Percentiles rank a stretch among this genome's conserved stretches.
Conservation (phyloP, 257 asterid genomes). For the Anisodus tanguticus region DNA sequence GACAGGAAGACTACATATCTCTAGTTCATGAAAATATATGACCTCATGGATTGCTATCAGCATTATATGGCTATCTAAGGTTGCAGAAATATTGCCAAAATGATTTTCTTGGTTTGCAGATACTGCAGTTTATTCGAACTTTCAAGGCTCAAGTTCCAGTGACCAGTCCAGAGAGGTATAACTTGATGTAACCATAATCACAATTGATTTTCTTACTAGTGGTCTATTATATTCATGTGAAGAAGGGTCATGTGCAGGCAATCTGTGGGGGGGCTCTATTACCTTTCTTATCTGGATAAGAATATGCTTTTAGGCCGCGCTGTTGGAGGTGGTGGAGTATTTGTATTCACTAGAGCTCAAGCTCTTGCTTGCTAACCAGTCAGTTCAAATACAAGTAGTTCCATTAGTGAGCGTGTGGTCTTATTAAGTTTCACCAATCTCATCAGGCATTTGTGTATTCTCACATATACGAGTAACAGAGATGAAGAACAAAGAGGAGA, state of each 20-base stretch:
- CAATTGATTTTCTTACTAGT: slow-evolving; percentile 27
- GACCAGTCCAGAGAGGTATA: slow-evolving; percentile 54
- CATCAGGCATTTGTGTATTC: background rate
- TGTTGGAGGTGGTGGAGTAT: slow-evolving; percentile 90
- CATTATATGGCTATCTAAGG: background rate
- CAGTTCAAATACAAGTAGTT: background rate
- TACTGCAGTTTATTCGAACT: slow-evolving; percentile 74
- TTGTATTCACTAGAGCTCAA: slow-evolving; percentile 78
- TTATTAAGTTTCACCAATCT: slow-evolving; percentile 16
- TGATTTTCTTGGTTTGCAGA: slow-evolving; percentile 42
- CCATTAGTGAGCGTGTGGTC: background rate
- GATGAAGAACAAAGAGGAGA: background rate
- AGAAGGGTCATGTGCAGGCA: slow-evolving; percentile 46
- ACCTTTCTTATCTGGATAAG: slow-evolving; percentile 77
- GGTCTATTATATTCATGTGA: slow-evolving; percentile 18
- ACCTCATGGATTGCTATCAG: background rate
- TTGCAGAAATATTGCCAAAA: background rate
- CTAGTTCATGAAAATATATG: slow-evolving; percentile 5
- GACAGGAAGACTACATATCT: background rate
- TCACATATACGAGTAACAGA: background rate
- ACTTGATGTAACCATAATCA: slow-evolving; percentile 22
- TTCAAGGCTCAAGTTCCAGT: slow-evolving; percentile 82
- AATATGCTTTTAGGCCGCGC: slow-evolving; percentile 90
- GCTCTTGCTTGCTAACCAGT: slow-evolving; percentile 38
- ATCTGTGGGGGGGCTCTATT: slow-evolving; percentile 84